Percentiles rank a stretch among this genome's conserved stretches.
These are phyloP conservation scores for Solanum neorickii DNA, from an alignment of 257 asterid species.

Conservation along the genomic window DNA sequence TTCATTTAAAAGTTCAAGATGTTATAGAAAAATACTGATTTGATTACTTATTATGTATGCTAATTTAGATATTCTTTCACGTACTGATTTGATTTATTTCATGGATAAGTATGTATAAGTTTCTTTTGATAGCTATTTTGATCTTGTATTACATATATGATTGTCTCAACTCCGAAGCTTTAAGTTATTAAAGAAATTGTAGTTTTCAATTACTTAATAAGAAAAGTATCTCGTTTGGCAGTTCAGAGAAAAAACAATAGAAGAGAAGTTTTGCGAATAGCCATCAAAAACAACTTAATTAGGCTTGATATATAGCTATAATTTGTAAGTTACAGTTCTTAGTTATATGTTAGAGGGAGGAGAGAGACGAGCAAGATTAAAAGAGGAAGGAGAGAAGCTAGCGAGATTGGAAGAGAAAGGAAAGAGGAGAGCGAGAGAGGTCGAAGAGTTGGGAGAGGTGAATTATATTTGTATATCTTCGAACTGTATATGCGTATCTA, in stretches of 20 bases:
- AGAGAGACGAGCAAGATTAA: too few species aligned
- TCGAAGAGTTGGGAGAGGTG: accelerated
- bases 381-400: too few species aligned
- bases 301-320: too few species aligned
- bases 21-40: neutral
- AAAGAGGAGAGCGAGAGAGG: too few species aligned
- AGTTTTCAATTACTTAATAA: neutral
- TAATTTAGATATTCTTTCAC: neutral
- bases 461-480: too few species aligned
- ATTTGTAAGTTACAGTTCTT: too few species aligned
- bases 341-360: too few species aligned
- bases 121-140: neutral
- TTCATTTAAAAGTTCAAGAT: neutral
- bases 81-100: neutral
- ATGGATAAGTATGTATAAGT: neutral
- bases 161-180: neutral
- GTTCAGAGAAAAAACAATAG: neutral
- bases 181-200: neutral
- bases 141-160: neutral
- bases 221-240: neutral
- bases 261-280: too few species aligned
- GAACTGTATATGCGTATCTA: accelerated
- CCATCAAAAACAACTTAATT: too few species aligned
- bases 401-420: too few species aligned
- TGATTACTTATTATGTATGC: neutral